A percentile compares a stretch with the other conserved stretches of the same genome.
phyloP scores from a whole-genome alignment of 2,329 filamentous ascomycete genomes.

The Sphaerulina musiva region DNA sequence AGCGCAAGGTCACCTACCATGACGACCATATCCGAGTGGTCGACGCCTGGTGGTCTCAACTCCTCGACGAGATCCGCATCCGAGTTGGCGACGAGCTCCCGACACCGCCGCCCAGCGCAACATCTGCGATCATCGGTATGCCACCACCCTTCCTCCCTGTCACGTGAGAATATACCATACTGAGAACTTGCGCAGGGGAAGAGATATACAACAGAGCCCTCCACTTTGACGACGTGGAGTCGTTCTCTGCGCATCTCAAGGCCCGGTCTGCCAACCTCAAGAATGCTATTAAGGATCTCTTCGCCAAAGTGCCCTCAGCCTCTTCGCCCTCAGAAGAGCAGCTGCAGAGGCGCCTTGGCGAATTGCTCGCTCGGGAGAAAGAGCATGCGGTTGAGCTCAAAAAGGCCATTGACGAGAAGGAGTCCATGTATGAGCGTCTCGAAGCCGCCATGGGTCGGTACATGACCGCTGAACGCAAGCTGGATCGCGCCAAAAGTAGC shows the following conservation, averaged over 20 bases:
- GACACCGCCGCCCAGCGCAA: conserved; percentile 27
- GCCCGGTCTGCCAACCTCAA: conserved; percentile 71
- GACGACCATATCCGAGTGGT: conserved; percentile 88
- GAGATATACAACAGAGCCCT: conserved; percentile 46
- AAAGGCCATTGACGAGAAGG: conserved; percentile 28
- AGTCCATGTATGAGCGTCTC: conserved; percentile 66
- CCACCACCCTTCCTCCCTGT: conserved; percentile 18
- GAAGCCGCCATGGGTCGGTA: conserved; percentile 86
- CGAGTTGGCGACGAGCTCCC: conserved; percentile 36
- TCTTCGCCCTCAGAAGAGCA: conserved; percentile 60
- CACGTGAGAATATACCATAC: conserved; percentile 27
- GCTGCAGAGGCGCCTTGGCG: conserved; percentile 68
- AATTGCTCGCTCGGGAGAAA: conserved; percentile 75
- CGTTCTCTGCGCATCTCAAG: conserved; percentile 73
- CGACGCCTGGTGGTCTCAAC: conserved; percentile 88
- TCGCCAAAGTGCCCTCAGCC: conserved; percentile 46
- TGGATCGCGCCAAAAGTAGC: conserved; percentile 80
- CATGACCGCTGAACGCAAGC: conserved; percentile 89
- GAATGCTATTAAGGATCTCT: conserved; percentile 63
- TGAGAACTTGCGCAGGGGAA: conserved; percentile 31
- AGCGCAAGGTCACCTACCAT: conserved; percentile 72
- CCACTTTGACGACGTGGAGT: conserved; percentile 50
- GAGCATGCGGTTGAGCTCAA: conserved; percentile 34
- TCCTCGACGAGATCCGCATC: conserved; percentile 46
- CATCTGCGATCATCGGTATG: conserved; percentile 29